phyloP scores from a whole-genome alignment of 2,329 filamentous ascomycete species.

The Pseudocercospora fijiensis region DNA sequence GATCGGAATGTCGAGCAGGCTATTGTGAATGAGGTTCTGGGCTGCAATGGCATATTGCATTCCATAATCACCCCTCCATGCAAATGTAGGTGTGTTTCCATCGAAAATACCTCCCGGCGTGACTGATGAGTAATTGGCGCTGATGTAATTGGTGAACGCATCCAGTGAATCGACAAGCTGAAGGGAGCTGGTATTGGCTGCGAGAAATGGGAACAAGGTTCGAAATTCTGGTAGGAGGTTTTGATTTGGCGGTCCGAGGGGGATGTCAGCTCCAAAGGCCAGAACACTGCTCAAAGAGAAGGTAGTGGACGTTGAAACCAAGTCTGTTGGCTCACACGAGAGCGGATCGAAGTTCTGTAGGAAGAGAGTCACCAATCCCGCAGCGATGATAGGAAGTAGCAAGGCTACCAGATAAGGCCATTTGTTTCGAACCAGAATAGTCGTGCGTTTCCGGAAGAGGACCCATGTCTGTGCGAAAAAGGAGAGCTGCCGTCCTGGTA shows the following conservation, averaged over 20 bases:
- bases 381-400: conserved; percentile 74
- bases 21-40: conserved; percentile 86
- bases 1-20: conserved; percentile 68
- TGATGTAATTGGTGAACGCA: conserved; percentile 67
- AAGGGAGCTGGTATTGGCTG: conserved; percentile 40
- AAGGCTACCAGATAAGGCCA: conserved; percentile 74
- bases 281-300: conserved; percentile 28
- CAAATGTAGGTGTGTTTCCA: conserved; percentile 63
- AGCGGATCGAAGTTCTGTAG: conserved; percentile 58
- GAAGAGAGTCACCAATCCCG: conserved; percentile 76
- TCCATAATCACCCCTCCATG: conserved; percentile 66
- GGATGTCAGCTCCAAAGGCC: conserved; percentile 35
- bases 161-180: conserved; percentile 60
- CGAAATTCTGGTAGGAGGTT: conserved; percentile 35
- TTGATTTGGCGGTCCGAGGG: conserved; percentile 42
- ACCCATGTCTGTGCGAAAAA: conserved; percentile 70
- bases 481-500: conserved; percentile 68
- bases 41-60: conserved; percentile 69
- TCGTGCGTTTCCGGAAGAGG: conserved; percentile 74
- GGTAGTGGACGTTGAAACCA: conserved; percentile 24
- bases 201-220: conserved; percentile 29
- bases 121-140: conserved; percentile 62
- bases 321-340: conserved; percentile 46
- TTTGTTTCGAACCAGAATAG: conserved; percentile 74
- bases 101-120: conserved; percentile 80